Evolutionary conservation across 1,284 basidiomycete species (phyloP).

Genomic region (Anthracocystis walkeri): DNA sequence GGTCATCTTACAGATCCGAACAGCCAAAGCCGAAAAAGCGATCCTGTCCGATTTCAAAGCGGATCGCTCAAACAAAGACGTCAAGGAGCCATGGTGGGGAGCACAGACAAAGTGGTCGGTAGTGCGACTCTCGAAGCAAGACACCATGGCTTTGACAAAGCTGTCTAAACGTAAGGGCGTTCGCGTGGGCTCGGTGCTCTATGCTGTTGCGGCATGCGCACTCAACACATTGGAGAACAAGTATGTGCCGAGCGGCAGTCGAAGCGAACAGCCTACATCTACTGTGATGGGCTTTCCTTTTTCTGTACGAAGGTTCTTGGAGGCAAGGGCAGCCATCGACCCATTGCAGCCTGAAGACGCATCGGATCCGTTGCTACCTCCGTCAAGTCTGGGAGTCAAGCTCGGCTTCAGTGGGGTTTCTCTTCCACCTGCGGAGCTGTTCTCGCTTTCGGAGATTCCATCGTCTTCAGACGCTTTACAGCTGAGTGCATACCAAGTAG

Average conservation of each 20-base stretch:
- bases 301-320: constrained; percentile 32
- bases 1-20: constrained; percentile 29
- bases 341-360: constrained; percentile 9
- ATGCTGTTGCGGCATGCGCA: constrained; percentile 37
- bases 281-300: constrained; percentile 52
- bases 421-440: constrained; percentile 38
- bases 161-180: constrained; percentile 39
- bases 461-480: background rate
- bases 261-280: constrained; percentile 13
- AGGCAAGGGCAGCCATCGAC: constrained; percentile 19
- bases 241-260: background rate
- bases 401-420: constrained; percentile 39
- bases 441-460: constrained; percentile 23
- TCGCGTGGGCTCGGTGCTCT: constrained; percentile 42
- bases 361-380: constrained; percentile 20
- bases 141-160: constrained; percentile 25
- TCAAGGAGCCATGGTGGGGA: constrained; percentile 46
- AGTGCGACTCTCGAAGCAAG: constrained; percentile 19
- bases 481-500: constrained; percentile 17
- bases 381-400: constrained; percentile 36
- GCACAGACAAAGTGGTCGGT: constrained; percentile 45
- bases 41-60: constrained; percentile 46
- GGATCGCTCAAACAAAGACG: constrained; percentile 3
- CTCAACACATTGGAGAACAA: constrained; percentile 42
- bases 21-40: constrained; percentile 23